Evolutionary conservation across 306 rosid species (phyloP).

Genomic region (Malus domestica): DNA sequence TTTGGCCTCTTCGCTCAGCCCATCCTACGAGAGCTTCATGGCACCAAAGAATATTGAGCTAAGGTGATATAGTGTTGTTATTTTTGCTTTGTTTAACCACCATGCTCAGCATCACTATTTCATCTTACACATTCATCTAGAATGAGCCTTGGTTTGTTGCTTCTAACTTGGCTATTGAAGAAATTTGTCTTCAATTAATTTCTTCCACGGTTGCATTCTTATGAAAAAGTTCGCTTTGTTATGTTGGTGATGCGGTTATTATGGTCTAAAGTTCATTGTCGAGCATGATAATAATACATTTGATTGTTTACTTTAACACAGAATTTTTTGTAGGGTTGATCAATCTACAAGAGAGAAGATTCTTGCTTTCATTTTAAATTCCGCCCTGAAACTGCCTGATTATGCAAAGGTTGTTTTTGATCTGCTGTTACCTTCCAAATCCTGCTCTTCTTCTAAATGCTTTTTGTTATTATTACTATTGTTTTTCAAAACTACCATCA

Average conservation of each 20-base stretch:
- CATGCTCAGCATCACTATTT: not conserved
- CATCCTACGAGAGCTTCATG: conserved; percentile 45
- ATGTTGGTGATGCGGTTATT: not conserved
- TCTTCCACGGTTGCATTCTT: not conserved
- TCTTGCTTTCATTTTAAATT: conserved; percentile 63
- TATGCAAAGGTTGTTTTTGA: conserved; percentile 61
- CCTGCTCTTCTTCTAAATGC: not conserved
- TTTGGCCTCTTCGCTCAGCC: conserved; percentile 56
- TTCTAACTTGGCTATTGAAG: not conserved
- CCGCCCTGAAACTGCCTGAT: conserved; percentile 54
- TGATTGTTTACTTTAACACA: not conserved
- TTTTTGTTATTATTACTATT: not conserved
- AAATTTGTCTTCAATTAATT: not conserved
- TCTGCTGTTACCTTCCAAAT: conserved; percentile 7
- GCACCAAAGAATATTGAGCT: conserved; percentile 62
- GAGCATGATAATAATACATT: not conserved
- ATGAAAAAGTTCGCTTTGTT: not conserved
- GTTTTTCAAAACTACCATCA: not conserved
- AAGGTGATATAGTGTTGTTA: conserved; percentile 39
- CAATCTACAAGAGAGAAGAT: conserved; percentile 56
- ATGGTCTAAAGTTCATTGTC: not conserved
- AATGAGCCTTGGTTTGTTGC: not conserved
- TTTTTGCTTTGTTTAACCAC: conserved; percentile 3
- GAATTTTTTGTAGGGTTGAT: conserved; percentile 54
- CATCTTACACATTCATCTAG: not conserved